A percentile compares a stretch with the other conserved stretches of the same genome.
phyloP scores from a whole-genome alignment of 2,329 filamentous ascomycete species.

The Metarhizium anisopliae region DNA sequence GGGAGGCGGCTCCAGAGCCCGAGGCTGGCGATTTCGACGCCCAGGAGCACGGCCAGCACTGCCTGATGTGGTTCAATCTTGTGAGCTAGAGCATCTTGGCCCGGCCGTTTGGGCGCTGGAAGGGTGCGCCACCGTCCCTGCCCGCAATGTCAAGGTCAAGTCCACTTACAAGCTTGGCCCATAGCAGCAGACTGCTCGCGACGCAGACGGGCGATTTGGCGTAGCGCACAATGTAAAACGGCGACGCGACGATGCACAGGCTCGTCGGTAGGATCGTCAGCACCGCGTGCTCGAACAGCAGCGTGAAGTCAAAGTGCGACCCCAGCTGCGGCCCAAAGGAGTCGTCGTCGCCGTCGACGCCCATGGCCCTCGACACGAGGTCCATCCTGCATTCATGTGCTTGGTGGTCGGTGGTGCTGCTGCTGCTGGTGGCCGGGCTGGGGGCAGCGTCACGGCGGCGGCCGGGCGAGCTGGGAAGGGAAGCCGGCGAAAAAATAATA shows the following conservation, averaged over 20 bases:
- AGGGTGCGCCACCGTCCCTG: too few relatives aligned
- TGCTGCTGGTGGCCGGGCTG: neutral
- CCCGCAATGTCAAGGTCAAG: too few relatives aligned
- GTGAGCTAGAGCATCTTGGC: too few relatives aligned
- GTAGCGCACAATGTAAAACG: conserved; percentile 5
- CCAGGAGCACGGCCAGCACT: conserved; percentile 13
- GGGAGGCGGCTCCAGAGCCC: conserved; percentile 6
- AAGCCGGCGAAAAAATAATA: too few relatives aligned
- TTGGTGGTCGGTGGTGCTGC: too few relatives aligned
- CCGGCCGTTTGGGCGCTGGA: too few relatives aligned
- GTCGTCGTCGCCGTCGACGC: neutral
- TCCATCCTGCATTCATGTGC: neutral
- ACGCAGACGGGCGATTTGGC: conserved; percentile 5
- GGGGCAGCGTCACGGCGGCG: too few relatives aligned
- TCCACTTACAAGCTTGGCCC: conserved; percentile 13
- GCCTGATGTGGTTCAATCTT: conserved; percentile 7
- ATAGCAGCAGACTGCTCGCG: conserved; percentile 6
- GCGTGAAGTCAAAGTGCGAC: conserved; percentile 13
- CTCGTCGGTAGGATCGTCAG: conserved; percentile 8
- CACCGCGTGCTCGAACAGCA: conserved; percentile 12
- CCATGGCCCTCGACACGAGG: neutral
- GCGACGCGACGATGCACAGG: conserved; percentile 5
- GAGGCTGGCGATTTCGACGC: conserved; percentile 20
- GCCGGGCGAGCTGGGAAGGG: too few relatives aligned
- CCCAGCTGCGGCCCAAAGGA: conserved; percentile 6